phyloP scores from a whole-genome alignment of 2,329 filamentous ascomycete genomes.

The Fusarium sp. region DNA sequence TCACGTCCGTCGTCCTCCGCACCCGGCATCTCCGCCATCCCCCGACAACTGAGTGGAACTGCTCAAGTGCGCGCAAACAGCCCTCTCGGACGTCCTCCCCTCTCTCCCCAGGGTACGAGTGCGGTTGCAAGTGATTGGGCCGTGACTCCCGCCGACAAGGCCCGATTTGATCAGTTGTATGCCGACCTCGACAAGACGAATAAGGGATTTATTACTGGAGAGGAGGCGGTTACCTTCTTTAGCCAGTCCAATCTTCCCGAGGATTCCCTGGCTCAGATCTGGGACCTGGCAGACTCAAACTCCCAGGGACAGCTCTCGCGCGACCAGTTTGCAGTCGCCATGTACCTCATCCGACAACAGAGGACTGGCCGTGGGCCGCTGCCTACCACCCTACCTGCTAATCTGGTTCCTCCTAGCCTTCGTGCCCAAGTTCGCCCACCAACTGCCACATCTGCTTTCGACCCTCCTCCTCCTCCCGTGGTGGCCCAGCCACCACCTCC shows the following conservation, averaged over 20 bases:
- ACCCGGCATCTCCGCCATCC: slow-evolving; percentile 73
- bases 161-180: slow-evolving; percentile 88
- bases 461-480: slow-evolving; percentile 55
- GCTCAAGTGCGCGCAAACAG: slow-evolving; percentile 72
- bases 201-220: slow-evolving; percentile 88
- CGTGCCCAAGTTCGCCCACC: slow-evolving; percentile 69
- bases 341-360: slow-evolving; percentile 96
- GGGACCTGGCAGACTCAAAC: slow-evolving; percentile 95
- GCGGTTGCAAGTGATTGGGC: slow-evolving; percentile 75
- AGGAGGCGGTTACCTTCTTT: slow-evolving; percentile 94
- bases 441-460: slow-evolving; percentile 66
- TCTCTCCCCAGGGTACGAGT: slow-evolving; percentile 57
- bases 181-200: slow-evolving; percentile 83
- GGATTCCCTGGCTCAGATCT: slow-evolving; percentile 91
- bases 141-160: slow-evolving; percentile 85
- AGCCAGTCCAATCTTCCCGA: slow-evolving; percentile 91
- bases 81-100: slow-evolving; percentile 64
- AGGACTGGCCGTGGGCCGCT: slow-evolving; percentile 76
- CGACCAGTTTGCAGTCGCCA: slow-evolving; percentile 96
- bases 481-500: slow-evolving; percentile 51
- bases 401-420: slow-evolving; percentile 87
- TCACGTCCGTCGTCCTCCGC: slow-evolving; percentile 64
- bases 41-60: slow-evolving; percentile 83
- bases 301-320: slow-evolving; percentile 86
- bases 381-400: slow-evolving; percentile 81